These are phyloP conservation scores for Phellinidium pouzarii DNA, from an alignment of 1,284 basidiomycete genomes.

Conservation along the genomic window DNA sequence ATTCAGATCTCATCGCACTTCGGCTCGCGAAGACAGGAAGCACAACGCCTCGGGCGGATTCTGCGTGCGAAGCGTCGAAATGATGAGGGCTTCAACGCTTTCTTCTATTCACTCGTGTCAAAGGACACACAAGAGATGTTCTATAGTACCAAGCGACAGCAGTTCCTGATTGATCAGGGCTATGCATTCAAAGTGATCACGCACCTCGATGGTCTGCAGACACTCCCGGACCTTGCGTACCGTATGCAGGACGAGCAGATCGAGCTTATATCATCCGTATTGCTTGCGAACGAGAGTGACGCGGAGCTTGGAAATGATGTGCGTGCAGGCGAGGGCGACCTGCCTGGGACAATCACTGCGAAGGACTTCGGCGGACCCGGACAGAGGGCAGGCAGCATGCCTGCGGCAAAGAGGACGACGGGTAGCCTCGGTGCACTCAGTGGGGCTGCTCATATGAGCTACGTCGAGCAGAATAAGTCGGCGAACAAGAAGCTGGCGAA, in stretches of 20 bases:
- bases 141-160: constrained; percentile 98
- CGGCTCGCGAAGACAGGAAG: constrained; percentile 96
- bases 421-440: constrained; percentile 82
- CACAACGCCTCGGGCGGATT: constrained; percentile 92
- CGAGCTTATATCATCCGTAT: constrained; percentile 86
- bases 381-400: constrained; percentile 32
- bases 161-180: constrained; percentile 97
- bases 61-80: constrained; percentile 95
- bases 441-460: constrained; percentile 86
- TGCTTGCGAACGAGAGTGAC: constrained; percentile 87
- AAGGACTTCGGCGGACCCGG: constrained; percentile 57
- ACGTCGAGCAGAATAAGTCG: constrained; percentile 87
- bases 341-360: constrained; percentile 72
- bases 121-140: constrained; percentile 99
- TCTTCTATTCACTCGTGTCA: constrained; percentile 98
- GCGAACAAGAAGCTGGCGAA: constrained; percentile 80
- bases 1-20: constrained; percentile 99
- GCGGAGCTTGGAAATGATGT: constrained; percentile 86
- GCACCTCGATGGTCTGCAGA: constrained; percentile 87
- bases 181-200: constrained; percentile 99
- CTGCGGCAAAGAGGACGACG: constrained; percentile 74
- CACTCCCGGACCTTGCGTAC: constrained; percentile 87
- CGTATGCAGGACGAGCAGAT: constrained; percentile 90
- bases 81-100: constrained; percentile 99
- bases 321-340: constrained; percentile 63